A percentile compares a stretch with the other conserved stretches of the same genome.
phyloP scores from a whole-genome alignment of 768 basidiomycete species.

The Mycena venus region DNA sequence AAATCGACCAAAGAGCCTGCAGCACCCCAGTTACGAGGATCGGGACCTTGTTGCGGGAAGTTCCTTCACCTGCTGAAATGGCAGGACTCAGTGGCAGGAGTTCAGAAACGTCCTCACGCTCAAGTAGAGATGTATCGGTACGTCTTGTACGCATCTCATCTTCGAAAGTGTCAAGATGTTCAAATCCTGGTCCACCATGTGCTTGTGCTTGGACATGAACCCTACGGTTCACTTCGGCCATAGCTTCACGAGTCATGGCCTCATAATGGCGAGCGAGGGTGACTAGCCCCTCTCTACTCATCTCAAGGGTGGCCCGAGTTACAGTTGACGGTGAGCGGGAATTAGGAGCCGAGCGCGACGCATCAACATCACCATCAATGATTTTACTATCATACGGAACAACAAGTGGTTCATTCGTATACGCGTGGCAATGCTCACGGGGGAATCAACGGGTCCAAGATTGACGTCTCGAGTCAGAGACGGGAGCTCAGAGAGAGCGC shows the following conservation, averaged over 20 bases:
- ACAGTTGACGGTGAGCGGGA: neutral
- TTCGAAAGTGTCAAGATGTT: neutral
- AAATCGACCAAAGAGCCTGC: neutral
- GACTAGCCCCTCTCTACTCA: neutral
- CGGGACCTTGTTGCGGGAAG: neutral
- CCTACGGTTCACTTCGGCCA: neutral
- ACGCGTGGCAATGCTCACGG: too few relatives aligned
- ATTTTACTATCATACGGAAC: neutral
- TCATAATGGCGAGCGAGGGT: neutral
- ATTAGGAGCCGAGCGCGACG: neutral
- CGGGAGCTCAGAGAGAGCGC: neutral
- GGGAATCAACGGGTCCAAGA: neutral
- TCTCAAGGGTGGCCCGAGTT: neutral
- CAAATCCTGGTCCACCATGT: neutral
- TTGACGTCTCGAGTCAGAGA: neutral
- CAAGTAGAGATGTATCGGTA: too few relatives aligned
- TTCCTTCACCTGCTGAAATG: neutral
- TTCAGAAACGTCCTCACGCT: too few relatives aligned
- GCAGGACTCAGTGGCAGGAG: neutral
- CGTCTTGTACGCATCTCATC: too few relatives aligned
- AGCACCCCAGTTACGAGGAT: slow-evolving; percentile 2
- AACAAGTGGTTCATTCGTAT: too few relatives aligned
- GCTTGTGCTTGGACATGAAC: neutral
- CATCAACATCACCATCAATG: neutral
- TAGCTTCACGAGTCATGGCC: neutral